Evolutionary conservation across 2,329 filamentous ascomycete genomes (phyloP), one percentile per base, ranked within the genome.

Genomic region (Colletotrichum lindemuthianum): DNA sequence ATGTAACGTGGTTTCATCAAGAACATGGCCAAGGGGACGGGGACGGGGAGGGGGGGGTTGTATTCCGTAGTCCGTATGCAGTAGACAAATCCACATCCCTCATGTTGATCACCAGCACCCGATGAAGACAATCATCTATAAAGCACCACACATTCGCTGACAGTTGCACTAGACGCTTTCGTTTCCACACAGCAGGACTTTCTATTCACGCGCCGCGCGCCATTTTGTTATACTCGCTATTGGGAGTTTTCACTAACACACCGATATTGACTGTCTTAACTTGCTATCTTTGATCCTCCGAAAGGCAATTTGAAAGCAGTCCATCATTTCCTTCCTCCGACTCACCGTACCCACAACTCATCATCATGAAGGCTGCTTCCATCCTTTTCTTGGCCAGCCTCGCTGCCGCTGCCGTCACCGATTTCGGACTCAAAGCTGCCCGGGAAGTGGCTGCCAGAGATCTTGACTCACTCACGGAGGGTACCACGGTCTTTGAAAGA

Each of bases 281-380:
- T 24, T 36, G 11, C 5, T n/a, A 16, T 47, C 24, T 4, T 24
- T 16, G 3, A 52, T 41, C 4, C 12, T 12, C 13, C 10, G 9
- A 9, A 12, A 12, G 3, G 47, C 16, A 11, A 34, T 24, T 9
- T 10, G 7, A 44, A 4, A n/a, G n/a, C 12, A 11, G 24, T 12
- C 33, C 12, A 36, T 11, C 10, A 15, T 15, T 48, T 43, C 33
- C 8, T 13, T 40, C 45, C 10, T 8, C 5, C 32, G 10, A 16
- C 13, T 15, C n/a, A 24, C 11, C 16, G 6, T n/a, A 16, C 10
- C 12, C 16, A 33, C 24, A 33, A 1, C 8, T 24, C 16, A 16
- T 3, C 32, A 65, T 6, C 8, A 65, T 65, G 63, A 65, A 57
- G 63, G 45, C 45, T 6, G 34, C 52, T n/a, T 65, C 52, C 9